Base-by-base conservation (phyloP, 129 eudicot genomes). In the Arctium minus region DNA sequence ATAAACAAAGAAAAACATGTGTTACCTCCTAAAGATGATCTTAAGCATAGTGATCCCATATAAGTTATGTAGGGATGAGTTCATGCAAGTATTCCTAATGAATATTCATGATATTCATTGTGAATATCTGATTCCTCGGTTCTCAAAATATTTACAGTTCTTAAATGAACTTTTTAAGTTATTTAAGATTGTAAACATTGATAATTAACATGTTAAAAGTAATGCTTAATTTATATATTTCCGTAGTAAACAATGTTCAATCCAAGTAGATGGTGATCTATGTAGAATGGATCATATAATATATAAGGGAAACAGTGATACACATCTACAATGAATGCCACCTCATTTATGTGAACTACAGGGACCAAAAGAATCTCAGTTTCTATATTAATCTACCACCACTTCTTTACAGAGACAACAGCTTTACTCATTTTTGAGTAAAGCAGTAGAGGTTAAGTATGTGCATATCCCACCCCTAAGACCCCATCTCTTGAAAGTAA, bases 281-380 rank as follows among this genome's bases (percentile, higher is more conserved):
- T 36, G 60, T 33, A 35, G 15, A 53, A 77, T 77, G 80, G 13
- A 53, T 9, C 6, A 71, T 70, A 44, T 46, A 69, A 69, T 30
- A 27, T 76, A 15, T 17, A 17, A 17, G 72, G 35, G 11, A 50
- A 76, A 17, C 22, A 31, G 48, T 79, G 32, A 22, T 1, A 72
- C 70, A 11, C 53, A 15, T 80, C 37, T 48, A 53, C 37, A 50
- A 80, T 32, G 69, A 80, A 80, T 60, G 78, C 50, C 75, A 27
- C 36, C 72, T 80, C 37, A 40, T 73, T 9, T 73, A 67, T 67
- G 40, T 40, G 62, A 40, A 72, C 30, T 36, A 72, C 5, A 17
- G 50, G 29, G 48, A 37, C 75, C n/a, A 72, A 72, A 35, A 36
- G 48, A 72, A 31, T 72, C 88, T 81, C 76, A 30, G 53, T 38